Evolutionary conservation across 2,329 filamentous ascomycete species (phyloP).

Genomic region (Verticillium longisporum): DNA sequence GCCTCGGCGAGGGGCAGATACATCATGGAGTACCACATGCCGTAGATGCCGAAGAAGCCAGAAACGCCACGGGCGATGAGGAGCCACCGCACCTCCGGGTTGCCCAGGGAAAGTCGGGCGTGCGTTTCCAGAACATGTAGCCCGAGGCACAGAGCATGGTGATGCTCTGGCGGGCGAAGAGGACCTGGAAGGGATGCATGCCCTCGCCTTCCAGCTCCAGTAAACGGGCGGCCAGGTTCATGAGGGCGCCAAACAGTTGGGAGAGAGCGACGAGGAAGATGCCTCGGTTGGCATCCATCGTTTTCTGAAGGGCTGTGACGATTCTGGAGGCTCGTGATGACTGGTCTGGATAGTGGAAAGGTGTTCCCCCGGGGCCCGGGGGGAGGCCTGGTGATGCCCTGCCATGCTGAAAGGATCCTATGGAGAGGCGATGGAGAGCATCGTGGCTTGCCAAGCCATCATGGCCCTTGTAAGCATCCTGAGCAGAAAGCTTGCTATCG

Average conservation of each 20-base stretch:
- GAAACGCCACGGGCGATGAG: slow-evolving; percentile 61
- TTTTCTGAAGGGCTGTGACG: slow-evolving; percentile 13
- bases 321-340: not conserved
- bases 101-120: slow-evolving; percentile 67
- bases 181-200: slow-evolving; percentile 78
- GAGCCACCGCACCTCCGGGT: slow-evolving; percentile 57
- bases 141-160: slow-evolving; percentile 59
- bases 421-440: slow-evolving; percentile 28
- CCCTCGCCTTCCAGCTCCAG: slow-evolving; percentile 65
- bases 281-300: slow-evolving; percentile 64
- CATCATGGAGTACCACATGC: slow-evolving; percentile 60
- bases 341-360: not conserved
- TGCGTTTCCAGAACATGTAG: slow-evolving; percentile 68
- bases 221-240: slow-evolving; percentile 76
- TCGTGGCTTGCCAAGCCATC: slow-evolving; percentile 21
- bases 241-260: slow-evolving; percentile 75
- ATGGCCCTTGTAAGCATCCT: slow-evolving; percentile 8
- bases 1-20: slow-evolving; percentile 83
- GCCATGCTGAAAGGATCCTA: slow-evolving; percentile 27
- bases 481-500: slow-evolving; percentile 15
- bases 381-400: slow-evolving; percentile 16
- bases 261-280: slow-evolving; percentile 66
- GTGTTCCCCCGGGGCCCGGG: slow-evolving; percentile 8
- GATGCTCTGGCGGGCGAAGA: slow-evolving; percentile 73
- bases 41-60: slow-evolving; percentile 74